Base-by-base conservation (phyloP, 768 basidiomycete species). In the Psilocybe tampanensis region DNA sequence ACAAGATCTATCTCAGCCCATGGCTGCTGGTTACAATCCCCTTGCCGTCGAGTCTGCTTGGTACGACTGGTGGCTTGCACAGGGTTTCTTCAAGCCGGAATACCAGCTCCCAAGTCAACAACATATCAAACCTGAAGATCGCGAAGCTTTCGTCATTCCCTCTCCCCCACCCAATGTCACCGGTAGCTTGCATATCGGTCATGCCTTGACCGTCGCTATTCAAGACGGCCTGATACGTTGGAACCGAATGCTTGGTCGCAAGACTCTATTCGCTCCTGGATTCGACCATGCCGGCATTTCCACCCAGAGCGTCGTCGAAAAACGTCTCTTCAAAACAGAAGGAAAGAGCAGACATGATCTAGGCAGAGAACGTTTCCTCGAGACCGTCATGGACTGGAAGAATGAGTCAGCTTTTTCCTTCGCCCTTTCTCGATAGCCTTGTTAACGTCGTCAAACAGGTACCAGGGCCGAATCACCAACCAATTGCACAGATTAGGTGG, bases 221-320 rank as follows among this genome's bases (percentile, higher is more conserved):
- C 94, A 98, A 67, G 97, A 99, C 68, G 74, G 85, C 1, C 73
- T 99, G 60, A 78, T 95, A 47, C 85, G 97, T 68, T 99, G 96
- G 94, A 94, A 95, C 70, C 93, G 96, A 32, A 99, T 98, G 97
- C 76, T 90, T 39, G 96, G 96, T 1, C 92, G 88, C 74, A 93
- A 92, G 9, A 89, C 91, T 0, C 78, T 98, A 0, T 98, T 90
- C 67, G 84, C 88, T 2, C 97, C 97, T 0, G 97, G 97, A 15
- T 99, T 95, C 67, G 97, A 99, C 72, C 97, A 99, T 66, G 97
- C 97, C 0, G 95, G 96, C 55, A 98, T 99, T 59, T 95, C 95
- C 0, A 98, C 97, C 0, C 97, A 99, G 73, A 92, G 92, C 44
- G 96, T 99, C 15, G 96, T 98, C 1, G 97, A 98, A 71, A 94